Conservation (phyloP, 306 rosid genomes). For the Luffa acutangula region DNA sequence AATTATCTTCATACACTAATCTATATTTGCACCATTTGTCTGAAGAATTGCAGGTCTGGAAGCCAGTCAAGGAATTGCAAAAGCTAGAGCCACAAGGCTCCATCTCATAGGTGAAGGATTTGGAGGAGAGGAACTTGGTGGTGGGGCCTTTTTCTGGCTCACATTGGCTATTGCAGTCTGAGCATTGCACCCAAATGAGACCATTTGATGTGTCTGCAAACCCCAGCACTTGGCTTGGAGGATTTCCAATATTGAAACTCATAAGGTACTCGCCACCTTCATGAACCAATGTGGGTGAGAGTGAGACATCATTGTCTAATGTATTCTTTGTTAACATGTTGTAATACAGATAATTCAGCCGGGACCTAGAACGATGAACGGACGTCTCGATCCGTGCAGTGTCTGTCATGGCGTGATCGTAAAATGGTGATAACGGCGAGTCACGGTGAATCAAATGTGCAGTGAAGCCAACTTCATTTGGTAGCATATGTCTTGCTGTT, state of each 20-base stretch:
- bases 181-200: conserved; percentile 14
- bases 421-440: conserved; percentile 16
- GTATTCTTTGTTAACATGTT: neutral
- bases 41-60: neutral
- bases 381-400: conserved; percentile 1
- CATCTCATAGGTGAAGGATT: conserved; percentile 5
- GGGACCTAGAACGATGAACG: conserved; percentile 1
- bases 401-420: conserved; percentile 6
- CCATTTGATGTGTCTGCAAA: conserved; percentile 7
- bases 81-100: conserved; percentile 8
- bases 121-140: neutral
- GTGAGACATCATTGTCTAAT: neutral
- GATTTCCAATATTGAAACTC: conserved; percentile 11
- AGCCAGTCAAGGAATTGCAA: conserved; percentile 7
- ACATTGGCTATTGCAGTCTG: neutral
- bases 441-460: conserved; percentile 11
- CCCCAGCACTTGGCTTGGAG: conserved; percentile 7
- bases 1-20: neutral
- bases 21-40: conserved; percentile 1
- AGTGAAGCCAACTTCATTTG: neutral
- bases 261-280: conserved; percentile 1
- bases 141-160: neutral
- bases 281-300: neutral
- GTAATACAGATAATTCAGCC: neutral
- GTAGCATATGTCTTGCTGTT: neutral